Percentiles rank a stretch among this genome's conserved stretches.
phyloP scores from a whole-genome alignment of 345 rosid genomes.

The Mercurialis annua region DNA sequence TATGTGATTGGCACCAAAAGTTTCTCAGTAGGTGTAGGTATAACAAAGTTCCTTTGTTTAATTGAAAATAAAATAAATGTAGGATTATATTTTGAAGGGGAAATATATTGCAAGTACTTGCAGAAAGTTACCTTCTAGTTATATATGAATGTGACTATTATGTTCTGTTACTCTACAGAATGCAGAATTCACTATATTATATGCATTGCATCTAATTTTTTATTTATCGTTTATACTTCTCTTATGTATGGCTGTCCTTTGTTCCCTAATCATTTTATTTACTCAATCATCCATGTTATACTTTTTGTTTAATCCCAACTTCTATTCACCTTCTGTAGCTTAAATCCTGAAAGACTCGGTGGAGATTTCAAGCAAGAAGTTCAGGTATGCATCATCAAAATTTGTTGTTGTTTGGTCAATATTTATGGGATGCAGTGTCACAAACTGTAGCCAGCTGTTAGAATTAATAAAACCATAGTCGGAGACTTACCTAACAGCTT shows the following conservation, averaged over 20 bases:
- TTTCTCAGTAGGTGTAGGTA: background rate
- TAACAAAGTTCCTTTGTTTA: background rate
- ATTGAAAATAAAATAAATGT: background rate
- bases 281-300: background rate
- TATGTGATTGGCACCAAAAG: background rate
- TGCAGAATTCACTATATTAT: background rate
- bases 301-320: slow-evolving; percentile 5
- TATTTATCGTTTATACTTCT: background rate
- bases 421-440: slow-evolving; percentile 5
- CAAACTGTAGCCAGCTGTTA: background rate
- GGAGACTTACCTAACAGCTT: no score
- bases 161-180: background rate
- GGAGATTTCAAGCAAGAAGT: slow-evolving; percentile 94
- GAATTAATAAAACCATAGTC: no score
- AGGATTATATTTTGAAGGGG: background rate
- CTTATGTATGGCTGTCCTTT: background rate
- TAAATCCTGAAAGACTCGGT: slow-evolving; percentile 92
- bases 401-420: background rate
- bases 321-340: slow-evolving; percentile 32
- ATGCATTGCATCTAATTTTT: background rate
- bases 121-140: background rate
- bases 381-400: slow-evolving; percentile 46
- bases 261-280: background rate
- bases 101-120: background rate
- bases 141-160: background rate